Evolutionary conservation across 2,329 filamentous ascomycete genomes (phyloP), one percentile per base, ranked within the genome.

Genomic region (Talaromyces amestolkiae): DNA sequence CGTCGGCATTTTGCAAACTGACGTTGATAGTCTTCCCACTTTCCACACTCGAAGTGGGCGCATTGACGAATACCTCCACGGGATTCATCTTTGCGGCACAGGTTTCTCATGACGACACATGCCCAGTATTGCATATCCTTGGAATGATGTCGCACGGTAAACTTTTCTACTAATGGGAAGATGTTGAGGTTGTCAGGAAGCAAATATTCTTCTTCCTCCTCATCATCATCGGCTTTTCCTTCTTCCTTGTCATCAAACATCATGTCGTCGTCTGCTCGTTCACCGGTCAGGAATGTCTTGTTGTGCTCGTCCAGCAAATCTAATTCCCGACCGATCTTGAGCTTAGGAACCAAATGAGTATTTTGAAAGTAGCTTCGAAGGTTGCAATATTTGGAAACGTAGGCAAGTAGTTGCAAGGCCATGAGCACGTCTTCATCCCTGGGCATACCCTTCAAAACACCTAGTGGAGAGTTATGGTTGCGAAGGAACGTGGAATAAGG

Each of bases 71-170:
- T 98, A 66, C 95, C 95, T 49, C 95, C 95, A 58, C 92, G 87
- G 11, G 91, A 92, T 75, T 99, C 95, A 76, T 99, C 95, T 81
- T 99, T 99, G 69, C 95, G 91, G 83, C 95, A 99, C 59, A 99
- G 86, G 76, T 99, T 99, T 69, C 95, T 87, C 95, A 99, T 99
- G 54, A 99, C 95, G 17, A 99, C 95, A 68, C 94, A 95, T 19
- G 95, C 95, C 95, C 95, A 99, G 81, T 99, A 99, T 78, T 97
- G 94, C 95, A 99, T 99, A 76, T 97, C 93, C 66, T 92, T 91
- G 69, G 91, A 93, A 79, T 97, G 92, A 75, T 97, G 93, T 69
- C 95, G 89, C 35, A 97, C 92, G 4, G 95, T 99, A 76, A 98
- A 99, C 78, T 97, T 98, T 79, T 99, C 95, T 58, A 99, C 95